phyloP scores from a whole-genome alignment of 768 basidiomycete species.

The Clitopilus passeckerianus region DNA sequence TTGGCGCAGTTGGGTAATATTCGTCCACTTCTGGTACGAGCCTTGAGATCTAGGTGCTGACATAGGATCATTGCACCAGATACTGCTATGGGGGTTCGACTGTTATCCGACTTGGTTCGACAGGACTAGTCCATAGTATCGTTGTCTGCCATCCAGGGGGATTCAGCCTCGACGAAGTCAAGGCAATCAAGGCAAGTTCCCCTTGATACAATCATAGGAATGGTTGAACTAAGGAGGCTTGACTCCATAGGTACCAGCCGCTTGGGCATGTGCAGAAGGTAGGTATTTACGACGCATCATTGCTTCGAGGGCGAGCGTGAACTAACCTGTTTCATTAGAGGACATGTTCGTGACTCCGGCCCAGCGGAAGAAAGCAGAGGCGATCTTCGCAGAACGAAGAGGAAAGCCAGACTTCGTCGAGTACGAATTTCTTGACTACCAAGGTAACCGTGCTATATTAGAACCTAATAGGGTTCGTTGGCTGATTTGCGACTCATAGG shows the following conservation, averaged over 20 bases:
- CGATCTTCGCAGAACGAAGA: constrained; percentile 28
- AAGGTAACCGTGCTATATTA: constrained; percentile 21
- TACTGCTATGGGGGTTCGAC: constrained; percentile 40
- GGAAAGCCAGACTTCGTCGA: constrained; percentile 31
- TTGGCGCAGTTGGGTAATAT: constrained; percentile 39
- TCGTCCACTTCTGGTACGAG: neutral
- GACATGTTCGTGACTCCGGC: constrained; percentile 29
- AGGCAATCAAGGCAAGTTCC: constrained; percentile 25
- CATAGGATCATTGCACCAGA: constrained; percentile 11
- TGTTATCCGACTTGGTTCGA: constrained; percentile 30
- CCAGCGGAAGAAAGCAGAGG: constrained; percentile 28
- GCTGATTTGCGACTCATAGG: constrained; percentile 17
- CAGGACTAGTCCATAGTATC: constrained; percentile 28
- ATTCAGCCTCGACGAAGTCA: constrained; percentile 26
- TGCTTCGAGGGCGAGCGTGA: too few relatives aligned
- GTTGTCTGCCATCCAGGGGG: constrained; percentile 37
- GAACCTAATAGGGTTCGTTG: too few relatives aligned
- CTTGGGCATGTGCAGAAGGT: constrained; percentile 42
- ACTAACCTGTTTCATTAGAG: constrained; percentile 17
- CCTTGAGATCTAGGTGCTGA: too few relatives aligned
- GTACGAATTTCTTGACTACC: constrained; percentile 40
- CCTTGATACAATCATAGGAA: neutral
- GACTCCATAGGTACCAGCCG: constrained; percentile 15
- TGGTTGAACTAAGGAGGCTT: constrained; percentile 1
- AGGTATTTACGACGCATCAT: neutral